These are phyloP conservation scores for Arthroderma sp. DNA, from an alignment of 2,329 filamentous ascomycete genomes.

Conservation along the genomic window DNA sequence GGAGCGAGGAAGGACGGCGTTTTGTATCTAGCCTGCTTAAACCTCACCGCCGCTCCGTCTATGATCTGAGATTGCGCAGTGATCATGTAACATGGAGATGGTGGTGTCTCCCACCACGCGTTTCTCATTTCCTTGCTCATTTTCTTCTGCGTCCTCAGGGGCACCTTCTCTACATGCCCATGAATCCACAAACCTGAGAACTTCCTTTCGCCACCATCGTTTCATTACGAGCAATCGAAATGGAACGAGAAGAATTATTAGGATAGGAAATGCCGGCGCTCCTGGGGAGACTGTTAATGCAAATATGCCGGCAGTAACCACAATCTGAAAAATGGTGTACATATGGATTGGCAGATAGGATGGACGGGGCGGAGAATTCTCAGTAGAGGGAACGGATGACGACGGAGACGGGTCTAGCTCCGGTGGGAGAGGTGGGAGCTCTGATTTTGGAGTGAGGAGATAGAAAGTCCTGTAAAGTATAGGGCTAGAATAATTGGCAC, in stretches of 20 bases:
- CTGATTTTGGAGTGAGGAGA: conserved; percentile 42
- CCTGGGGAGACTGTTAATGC: conserved; percentile 50
- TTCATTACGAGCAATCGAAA: conserved; percentile 50
- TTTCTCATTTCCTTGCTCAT: conserved; percentile 5
- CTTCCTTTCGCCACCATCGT: conserved; percentile 45
- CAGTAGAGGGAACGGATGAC: conserved; percentile 9
- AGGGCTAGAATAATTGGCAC: conserved; percentile 26
- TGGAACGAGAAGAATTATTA: conserved; percentile 52
- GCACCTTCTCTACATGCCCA: conserved; percentile 41
- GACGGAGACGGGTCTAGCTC: conserved; percentile 5
- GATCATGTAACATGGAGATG: too few species aligned
- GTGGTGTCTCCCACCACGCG: background rate
- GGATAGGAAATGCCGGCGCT: conserved; percentile 49
- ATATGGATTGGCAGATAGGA: conserved; percentile 44
- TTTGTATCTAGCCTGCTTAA: too few species aligned
- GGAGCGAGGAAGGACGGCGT: too few species aligned
- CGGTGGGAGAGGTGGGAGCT: conserved; percentile 37
- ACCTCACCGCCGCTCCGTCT: too few species aligned
- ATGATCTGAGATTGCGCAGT: too few species aligned
- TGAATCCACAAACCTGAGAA: conserved; percentile 39
- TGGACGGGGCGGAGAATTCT: conserved; percentile 9
- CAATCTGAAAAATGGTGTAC: conserved; percentile 46
- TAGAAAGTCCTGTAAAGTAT: conserved; percentile 46
- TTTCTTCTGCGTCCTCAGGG: conserved; percentile 37
- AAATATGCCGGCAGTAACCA: conserved; percentile 48